Base-by-base conservation (phyloP, 305 asterid species). In the Solanum aculeatissimum region DNA sequence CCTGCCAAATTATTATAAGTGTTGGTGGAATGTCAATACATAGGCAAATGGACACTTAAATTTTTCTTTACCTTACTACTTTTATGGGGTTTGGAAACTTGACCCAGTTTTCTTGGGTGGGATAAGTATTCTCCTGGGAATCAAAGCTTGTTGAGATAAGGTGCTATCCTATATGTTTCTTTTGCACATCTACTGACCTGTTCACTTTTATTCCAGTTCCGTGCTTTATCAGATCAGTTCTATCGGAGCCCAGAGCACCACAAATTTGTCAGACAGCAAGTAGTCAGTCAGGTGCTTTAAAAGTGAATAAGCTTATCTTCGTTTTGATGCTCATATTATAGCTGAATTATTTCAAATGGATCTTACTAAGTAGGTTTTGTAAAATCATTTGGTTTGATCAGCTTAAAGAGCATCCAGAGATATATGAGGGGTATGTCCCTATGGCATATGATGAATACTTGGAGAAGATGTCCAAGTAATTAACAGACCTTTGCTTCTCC, bases 201-300 rank as follows among this genome's bases (percentile, higher is more conserved):
- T 60, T 45, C 14, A 2, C 27, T 84, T 62, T 65, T 40, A 79
- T 85, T 88, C 86, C 95, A 97, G 98, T 97, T 97, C 71, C 97
- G 94, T 60, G 98, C 99, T 86, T 91, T 97, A 82, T 95, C 99
- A 57, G 99, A 97, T 92, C 99, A 97, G 88, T 87, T 97, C 70
- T 97, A 97, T 87, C 96, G 96, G 84, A 83, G 91, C 49, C 97
- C 95, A 62, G 99, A 97, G 87, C 98, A 95, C 89, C 99, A 97
- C 92, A 87, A 92, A 86, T 92, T 91, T 89, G 99, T 97, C 85
- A 92, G 99, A 85, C 92, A 94, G 82, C 96, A 95, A 92, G 94
- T 97, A 84, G 98, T 92, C 75, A 85, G 81, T 82, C 99, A 97
- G 99, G 99, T 97, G 78, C 66, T 81, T 81, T 85, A 43, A 11